Percentiles rank a stretch among this genome's conserved stretches.
Evolutionary conservation across 2,329 filamentous ascomycete species (phyloP).

Genomic region (Nannizzia gypsea): DNA sequence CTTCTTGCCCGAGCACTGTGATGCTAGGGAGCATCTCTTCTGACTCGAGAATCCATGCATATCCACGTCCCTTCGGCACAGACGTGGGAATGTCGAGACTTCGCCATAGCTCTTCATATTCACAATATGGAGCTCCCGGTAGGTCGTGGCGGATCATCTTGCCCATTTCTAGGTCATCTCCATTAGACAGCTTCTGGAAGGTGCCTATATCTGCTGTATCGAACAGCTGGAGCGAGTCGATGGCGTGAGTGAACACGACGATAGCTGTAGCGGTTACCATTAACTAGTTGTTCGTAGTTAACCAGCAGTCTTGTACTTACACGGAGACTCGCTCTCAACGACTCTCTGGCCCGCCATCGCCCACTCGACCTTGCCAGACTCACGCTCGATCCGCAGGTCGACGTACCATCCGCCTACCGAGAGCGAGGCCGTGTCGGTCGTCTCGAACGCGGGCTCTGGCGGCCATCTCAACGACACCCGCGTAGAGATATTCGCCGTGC

Average conservation of each 20-base stretch:
- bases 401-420: conserved; percentile 34
- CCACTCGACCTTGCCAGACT: conserved; percentile 30
- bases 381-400: conserved; percentile 32
- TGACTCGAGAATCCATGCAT: conserved; percentile 20
- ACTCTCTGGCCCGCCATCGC: conserved; percentile 33
- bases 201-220: conserved; percentile 26
- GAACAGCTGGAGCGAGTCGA: conserved; percentile 29
- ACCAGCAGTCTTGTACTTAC: conserved; percentile 17
- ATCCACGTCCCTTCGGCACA: background rate
- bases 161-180: conserved; percentile 31
- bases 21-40: conserved; percentile 14
- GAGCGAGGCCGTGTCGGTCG: conserved; percentile 35
- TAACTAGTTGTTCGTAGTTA: background rate
- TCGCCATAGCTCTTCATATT: conserved; percentile 58
- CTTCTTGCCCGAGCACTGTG: background rate
- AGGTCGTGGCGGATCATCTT: conserved; percentile 29
- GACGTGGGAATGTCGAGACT: conserved; percentile 28
- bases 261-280: conserved; percentile 17
- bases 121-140: conserved; percentile 21
- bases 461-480: conserved; percentile 35
- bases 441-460: conserved; percentile 30
- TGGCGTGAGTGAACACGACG: conserved; percentile 29
- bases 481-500: conserved; percentile 22
- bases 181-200: conserved; percentile 29
- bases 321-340: conserved; percentile 25